Conservation (phyloP, 345 rosid genomes). For the Aquilaria sinensis region DNA sequence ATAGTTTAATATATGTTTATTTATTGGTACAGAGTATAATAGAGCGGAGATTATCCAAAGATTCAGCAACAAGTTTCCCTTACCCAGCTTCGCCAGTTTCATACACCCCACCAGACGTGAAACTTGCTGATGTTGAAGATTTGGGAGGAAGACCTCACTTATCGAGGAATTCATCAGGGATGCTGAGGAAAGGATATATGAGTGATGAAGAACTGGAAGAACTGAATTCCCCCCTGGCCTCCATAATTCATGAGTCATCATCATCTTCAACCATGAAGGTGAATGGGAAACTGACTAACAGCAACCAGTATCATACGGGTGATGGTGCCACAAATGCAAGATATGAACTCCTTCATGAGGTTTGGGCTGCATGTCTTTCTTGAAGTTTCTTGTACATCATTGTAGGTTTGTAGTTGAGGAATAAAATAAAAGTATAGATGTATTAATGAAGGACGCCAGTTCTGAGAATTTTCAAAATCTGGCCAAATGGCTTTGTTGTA, state of each 20-base stretch:
- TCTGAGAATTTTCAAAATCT: conserved; percentile 7
- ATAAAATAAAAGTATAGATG: conserved; percentile 7
- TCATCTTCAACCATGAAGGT: conserved; percentile 21
- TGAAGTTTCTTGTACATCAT: conserved; percentile 7
- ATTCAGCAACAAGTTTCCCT: conserved; percentile 53
- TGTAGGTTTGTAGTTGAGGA: not conserved
- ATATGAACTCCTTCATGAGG: conserved; percentile 77
- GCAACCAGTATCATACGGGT: conserved; percentile 21
- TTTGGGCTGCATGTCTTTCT: conserved; percentile 50
- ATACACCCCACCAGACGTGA: conserved; percentile 56
- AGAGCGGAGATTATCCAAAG: conserved; percentile 53
- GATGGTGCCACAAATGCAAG: conserved; percentile 38
- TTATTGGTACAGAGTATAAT: conserved; percentile 36
- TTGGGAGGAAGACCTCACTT: conserved; percentile 32
- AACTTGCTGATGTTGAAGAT: conserved; percentile 38
- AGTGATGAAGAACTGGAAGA: conserved; percentile 92
- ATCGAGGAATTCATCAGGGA: conserved; percentile 46
- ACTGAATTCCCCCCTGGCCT: conserved; percentile 63
- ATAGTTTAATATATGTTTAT: not conserved
- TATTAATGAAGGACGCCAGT: not conserved
- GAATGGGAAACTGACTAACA: conserved; percentile 24
- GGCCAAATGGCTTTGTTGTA: conserved; percentile 13
- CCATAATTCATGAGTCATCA: conserved; percentile 43
- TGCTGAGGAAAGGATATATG: conserved; percentile 89
- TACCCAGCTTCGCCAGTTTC: conserved; percentile 56